These are phyloP conservation scores for Bruguiera sexangula DNA, from an alignment of 345 rosid genomes.

Conservation along the genomic window DNA sequence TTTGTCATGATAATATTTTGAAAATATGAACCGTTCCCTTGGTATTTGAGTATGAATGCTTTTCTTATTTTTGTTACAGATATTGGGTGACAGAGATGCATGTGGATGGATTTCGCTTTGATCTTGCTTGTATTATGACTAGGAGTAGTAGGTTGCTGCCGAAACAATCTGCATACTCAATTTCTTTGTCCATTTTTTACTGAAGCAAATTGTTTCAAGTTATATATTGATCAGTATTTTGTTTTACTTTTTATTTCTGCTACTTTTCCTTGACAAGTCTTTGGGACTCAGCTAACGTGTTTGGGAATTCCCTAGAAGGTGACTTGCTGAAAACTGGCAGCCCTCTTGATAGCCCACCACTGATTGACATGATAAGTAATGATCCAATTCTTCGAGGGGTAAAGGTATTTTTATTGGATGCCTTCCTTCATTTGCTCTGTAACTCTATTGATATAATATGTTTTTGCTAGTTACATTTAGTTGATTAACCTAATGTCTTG, in stretches of 20 bases:
- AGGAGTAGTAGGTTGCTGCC: constrained; percentile 73
- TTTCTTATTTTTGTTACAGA: constrained; percentile 41
- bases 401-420: constrained; percentile 49
- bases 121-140: constrained; percentile 95
- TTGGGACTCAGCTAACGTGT: constrained; percentile 85
- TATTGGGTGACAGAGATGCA: constrained; percentile 99
- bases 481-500: not conserved
- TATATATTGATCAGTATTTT: constrained; percentile 8
- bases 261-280: constrained; percentile 42
- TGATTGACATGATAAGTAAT: constrained; percentile 85
- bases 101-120: constrained; percentile 98
- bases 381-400: constrained; percentile 86
- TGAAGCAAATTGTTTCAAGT: not conserved
- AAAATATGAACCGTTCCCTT: not conserved
- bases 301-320: constrained; percentile 63
- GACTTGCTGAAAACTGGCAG: constrained; percentile 75
- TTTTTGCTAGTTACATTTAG: not conserved
- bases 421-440: not conserved
- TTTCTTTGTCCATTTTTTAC: constrained; percentile 7
- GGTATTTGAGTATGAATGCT: not conserved
- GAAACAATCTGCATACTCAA: constrained; percentile 7
- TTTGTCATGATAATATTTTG: not conserved
- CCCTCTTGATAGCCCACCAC: constrained; percentile 80
- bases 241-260: not conserved
- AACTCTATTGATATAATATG: not conserved